Base-by-base conservation (phyloP, 495 filamentous ascomycete genomes). In the Penicillium simplicissimum region DNA sequence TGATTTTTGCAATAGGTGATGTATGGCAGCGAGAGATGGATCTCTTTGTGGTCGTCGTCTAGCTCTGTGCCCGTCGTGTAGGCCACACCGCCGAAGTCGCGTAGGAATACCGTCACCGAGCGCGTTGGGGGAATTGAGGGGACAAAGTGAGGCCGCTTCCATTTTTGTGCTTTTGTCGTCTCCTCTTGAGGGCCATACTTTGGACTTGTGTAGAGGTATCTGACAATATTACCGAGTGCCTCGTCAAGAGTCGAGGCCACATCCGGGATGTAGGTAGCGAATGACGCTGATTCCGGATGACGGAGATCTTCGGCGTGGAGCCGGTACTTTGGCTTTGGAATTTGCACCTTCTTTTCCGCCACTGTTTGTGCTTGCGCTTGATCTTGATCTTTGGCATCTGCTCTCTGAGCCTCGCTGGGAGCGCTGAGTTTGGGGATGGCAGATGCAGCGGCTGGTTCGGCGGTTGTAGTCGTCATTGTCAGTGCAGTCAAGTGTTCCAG, bases 31-130 rank as follows among this genome's bases (percentile, higher is more conserved):
- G 85, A 90, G 77, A 97, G 82, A 76, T 97, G 92, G 59, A 98
- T 97, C 68, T 97, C 92, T 70, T 98, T 98, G 78, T 97, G 92
- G 69, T 96, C 91, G 45, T 83, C 59, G 75, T 97, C 94, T 8
- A 97, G 81, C 38, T 93, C 90, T 14, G 77, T 85, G 62, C 93
- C 91, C 0, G 84, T 90, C 4, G 95, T 98, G 74, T 96, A 95
- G 36, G 95, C 95, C 8, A 98, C 88, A 17, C 93, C 93, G 45
- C 65, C 76, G 82, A 96, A 92, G 54, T 87, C 77, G 5, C 89
- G 86, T 14, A 97, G 82, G 62, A 96, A 80, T n/a, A 98, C 72
- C 0, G 93, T 97, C n/a, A 98, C 85, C 19, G 91, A 95, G 42
- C 92, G 88, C 8, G 81, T 88, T 33, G 74, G 70, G 5, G 84